Percentiles rank a stretch among this genome's conserved stretches.
Evolutionary conservation across 805 yeast genomes (phyloP).

Genomic region (Suhomyces faveliae): DNA sequence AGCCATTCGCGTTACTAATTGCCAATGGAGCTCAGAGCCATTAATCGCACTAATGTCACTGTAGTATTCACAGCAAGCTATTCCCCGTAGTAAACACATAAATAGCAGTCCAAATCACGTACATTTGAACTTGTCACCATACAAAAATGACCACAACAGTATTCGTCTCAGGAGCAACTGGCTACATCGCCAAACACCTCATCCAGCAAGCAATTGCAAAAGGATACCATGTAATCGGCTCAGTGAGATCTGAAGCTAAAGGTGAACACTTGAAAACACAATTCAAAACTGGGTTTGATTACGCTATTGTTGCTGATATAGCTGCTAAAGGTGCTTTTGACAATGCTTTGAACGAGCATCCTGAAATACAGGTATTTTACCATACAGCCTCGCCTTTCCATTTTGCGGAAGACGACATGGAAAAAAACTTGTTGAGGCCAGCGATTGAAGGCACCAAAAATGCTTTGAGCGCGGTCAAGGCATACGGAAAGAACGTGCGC

Average conservation of each 20-base stretch:
- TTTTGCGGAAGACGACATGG: conserved; percentile 41
- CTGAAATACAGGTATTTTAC: conserved; percentile 42
- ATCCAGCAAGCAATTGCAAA: conserved; percentile 38
- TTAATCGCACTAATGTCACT: too few relatives aligned
- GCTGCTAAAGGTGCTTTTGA: conserved; percentile 45
- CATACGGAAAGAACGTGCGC: conserved; percentile 15
- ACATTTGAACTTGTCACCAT: too few relatives aligned
- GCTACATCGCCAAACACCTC: conserved; percentile 51
- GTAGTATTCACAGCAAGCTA: too few relatives aligned
- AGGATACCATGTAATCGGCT: conserved; percentile 50
- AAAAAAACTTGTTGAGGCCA: conserved; percentile 50
- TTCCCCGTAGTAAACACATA: too few relatives aligned
- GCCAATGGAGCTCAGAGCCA: too few relatives aligned
- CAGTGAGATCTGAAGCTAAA: conserved; percentile 39
- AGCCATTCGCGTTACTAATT: too few relatives aligned
- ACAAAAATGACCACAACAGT: conserved; percentile 16
- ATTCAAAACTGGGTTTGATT: conserved; percentile 18
- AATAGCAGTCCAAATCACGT: too few relatives aligned
- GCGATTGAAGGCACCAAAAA: conserved; percentile 57
- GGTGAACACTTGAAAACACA: conserved; percentile 18
- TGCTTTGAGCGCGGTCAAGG: conserved; percentile 43
- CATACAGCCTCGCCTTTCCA: conserved; percentile 56
- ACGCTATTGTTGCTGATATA: conserved; percentile 35
- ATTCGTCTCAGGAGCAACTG: conserved; percentile 53
- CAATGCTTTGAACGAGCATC: conserved; percentile 39